phyloP scores from a whole-genome alignment of 2,329 filamentous ascomycete species.

The Paracamarosporium sp. region DNA sequence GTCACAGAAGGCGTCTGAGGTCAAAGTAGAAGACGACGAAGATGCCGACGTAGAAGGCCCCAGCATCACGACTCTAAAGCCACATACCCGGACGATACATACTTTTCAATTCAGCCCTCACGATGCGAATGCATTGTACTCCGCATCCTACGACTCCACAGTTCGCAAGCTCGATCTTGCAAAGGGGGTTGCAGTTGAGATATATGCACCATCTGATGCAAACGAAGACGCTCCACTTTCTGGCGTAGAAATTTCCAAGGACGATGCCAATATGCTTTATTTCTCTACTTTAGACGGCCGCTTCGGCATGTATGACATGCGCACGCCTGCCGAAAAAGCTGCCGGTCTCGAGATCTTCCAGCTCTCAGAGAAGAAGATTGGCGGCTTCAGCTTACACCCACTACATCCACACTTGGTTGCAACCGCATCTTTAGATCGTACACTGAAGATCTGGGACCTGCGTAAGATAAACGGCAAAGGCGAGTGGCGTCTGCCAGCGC shows the following conservation, averaged over 20 bases:
- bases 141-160: constrained; percentile 90
- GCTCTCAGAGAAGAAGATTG: constrained; percentile 91
- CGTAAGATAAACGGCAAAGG: constrained; percentile 75
- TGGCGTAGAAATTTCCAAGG: constrained; percentile 77
- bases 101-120: constrained; percentile 79
- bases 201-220: constrained; percentile 76
- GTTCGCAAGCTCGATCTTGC: constrained; percentile 85
- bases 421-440: constrained; percentile 89
- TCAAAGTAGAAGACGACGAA: constrained; percentile 65
- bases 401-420: constrained; percentile 80
- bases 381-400: constrained; percentile 87
- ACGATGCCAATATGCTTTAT: constrained; percentile 76
- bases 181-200: constrained; percentile 78
- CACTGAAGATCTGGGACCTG: constrained; percentile 90
- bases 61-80: constrained; percentile 86
- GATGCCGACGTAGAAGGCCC: constrained; percentile 73
- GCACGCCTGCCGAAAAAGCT: constrained; percentile 62
- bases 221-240: constrained; percentile 81
- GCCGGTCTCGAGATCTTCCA: constrained; percentile 68
- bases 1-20: constrained; percentile 68
- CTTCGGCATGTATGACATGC: constrained; percentile 82
- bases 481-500: constrained; percentile 66
- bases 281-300: constrained; percentile 86
- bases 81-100: constrained; percentile 86
- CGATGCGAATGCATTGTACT: constrained; percentile 78